Conservation (phyloP, 1,284 basidiomycete species). For the Phaffia rhodozyma region DNA sequence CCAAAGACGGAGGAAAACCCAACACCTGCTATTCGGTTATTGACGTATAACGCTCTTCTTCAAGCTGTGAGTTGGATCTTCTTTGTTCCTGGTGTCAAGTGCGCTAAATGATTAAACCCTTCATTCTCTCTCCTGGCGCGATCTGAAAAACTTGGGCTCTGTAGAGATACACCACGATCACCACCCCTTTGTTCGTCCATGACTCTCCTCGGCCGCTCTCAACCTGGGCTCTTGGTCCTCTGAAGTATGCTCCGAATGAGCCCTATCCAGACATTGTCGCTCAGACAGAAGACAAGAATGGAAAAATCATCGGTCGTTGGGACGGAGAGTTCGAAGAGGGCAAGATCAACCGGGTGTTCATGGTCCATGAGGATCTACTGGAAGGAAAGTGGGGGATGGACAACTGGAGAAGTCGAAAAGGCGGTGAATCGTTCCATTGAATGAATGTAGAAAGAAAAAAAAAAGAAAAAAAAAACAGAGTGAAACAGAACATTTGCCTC, state of each 20-base stretch:
- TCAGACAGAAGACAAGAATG: constrained; percentile 16
- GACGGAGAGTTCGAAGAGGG: constrained; percentile 13
- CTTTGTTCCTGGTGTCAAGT: neutral
- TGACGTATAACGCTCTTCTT: constrained; percentile 13
- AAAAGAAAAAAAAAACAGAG: no score
- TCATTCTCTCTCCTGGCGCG: neutral
- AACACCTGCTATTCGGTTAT: constrained; percentile 11
- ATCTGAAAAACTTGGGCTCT: neutral
- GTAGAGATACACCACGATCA: constrained; percentile 17
- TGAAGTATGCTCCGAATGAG: neutral
- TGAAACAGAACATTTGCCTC: no score
- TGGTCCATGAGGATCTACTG: constrained; percentile 16
- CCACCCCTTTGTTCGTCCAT: constrained; percentile 16
- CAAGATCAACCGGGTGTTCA: neutral
- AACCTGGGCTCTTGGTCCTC: constrained; percentile 11
- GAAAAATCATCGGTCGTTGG: constrained; percentile 14
- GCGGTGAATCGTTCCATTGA: neutral
- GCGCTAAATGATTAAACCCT: no score
- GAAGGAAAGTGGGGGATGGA: constrained; percentile 14
- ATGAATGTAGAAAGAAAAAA: no score
- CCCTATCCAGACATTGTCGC: constrained; percentile 16
- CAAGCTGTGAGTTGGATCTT: neutral
- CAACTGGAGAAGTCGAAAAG: constrained; percentile 7
- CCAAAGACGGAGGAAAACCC: constrained; percentile 5
- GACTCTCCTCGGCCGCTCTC: constrained; percentile 10